Conservation (phyloP, 2,329 filamentous ascomycete genomes). For the Dothistroma pini region DNA sequence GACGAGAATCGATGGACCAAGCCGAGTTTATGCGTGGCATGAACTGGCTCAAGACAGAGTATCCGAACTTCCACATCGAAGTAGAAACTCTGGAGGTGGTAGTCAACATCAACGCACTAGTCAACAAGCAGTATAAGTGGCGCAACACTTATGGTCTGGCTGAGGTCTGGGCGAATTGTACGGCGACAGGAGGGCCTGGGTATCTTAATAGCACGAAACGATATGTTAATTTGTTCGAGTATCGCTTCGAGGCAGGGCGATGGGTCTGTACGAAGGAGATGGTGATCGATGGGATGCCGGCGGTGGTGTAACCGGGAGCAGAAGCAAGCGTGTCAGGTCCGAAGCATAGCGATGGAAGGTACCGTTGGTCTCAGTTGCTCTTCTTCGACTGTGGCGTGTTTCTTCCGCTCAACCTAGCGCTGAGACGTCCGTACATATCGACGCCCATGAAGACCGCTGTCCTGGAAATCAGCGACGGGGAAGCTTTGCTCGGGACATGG, state of each 20-base stretch:
- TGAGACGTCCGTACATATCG: slow-evolving; percentile 40
- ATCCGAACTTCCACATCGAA: background rate
- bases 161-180: background rate
- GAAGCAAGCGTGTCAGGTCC: background rate
- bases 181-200: background rate
- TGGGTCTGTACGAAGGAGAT: background rate
- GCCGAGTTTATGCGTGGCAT: background rate
- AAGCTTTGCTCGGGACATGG: background rate
- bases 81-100: background rate
- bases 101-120: background rate
- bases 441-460: slow-evolving; percentile 42
- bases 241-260: background rate
- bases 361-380: background rate
- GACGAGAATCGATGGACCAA: background rate
- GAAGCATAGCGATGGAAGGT: background rate
- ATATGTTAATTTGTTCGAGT: background rate
- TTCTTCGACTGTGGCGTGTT: slow-evolving; percentile 2
- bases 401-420: slow-evolving; percentile 10
- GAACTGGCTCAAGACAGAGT: background rate
- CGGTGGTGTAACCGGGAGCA: background rate
- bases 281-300: background rate
- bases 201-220: background rate
- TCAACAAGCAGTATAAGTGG: background rate
- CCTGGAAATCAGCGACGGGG: background rate
- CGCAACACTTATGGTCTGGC: background rate